These are phyloP conservation scores for Neocatenulostroma microsporum DNA, from an alignment of 2,329 filamentous ascomycete genomes.

Conservation along the genomic window DNA sequence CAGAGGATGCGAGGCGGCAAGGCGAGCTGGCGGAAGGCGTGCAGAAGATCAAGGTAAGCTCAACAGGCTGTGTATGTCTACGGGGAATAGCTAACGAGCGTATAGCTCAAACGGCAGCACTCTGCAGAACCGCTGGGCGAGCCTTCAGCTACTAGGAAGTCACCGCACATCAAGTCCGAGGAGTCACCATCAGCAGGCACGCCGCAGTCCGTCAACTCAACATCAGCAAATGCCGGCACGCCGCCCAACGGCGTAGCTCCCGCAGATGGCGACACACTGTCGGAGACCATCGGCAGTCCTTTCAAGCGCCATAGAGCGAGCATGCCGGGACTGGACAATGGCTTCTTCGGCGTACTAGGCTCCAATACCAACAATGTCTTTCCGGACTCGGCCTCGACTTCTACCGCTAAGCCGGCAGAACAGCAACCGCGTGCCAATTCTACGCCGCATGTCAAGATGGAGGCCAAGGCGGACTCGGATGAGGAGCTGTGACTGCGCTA, in stretches of 20 bases:
- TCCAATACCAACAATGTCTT: conserved; percentile 15
- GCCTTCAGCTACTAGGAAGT: conserved; percentile 33
- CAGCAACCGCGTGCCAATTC: conserved; percentile 29
- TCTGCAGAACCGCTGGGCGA: conserved; percentile 59
- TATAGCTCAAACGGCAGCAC: conserved; percentile 70
- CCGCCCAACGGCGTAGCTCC: conserved; percentile 24
- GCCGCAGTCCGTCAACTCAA: conserved; percentile 28
- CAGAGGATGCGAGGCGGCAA: conserved; percentile 64
- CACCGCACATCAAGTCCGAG: conserved; percentile 31
- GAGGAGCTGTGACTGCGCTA: conserved; percentile 36
- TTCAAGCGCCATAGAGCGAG: conserved; percentile 69
- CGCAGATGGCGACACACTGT: conserved; percentile 28
- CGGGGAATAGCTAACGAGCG: too few relatives aligned
- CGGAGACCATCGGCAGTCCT: conserved; percentile 57
- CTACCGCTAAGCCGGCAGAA: too few relatives aligned
- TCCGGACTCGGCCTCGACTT: too few relatives aligned
- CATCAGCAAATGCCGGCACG: conserved; percentile 25
- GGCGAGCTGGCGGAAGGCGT: conserved; percentile 74
- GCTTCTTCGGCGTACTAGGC: conserved; percentile 12
- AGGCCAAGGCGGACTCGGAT: conserved; percentile 33
- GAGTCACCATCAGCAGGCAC: conserved; percentile 38
- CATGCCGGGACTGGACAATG: conserved; percentile 33
- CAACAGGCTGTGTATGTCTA: background rate
- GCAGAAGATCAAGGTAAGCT: conserved; percentile 64
- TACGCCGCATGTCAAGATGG: conserved; percentile 17